These are phyloP conservation scores for Monilinia fructigena DNA, from an alignment of 2,329 filamentous ascomycete species.

Conservation along the genomic window DNA sequence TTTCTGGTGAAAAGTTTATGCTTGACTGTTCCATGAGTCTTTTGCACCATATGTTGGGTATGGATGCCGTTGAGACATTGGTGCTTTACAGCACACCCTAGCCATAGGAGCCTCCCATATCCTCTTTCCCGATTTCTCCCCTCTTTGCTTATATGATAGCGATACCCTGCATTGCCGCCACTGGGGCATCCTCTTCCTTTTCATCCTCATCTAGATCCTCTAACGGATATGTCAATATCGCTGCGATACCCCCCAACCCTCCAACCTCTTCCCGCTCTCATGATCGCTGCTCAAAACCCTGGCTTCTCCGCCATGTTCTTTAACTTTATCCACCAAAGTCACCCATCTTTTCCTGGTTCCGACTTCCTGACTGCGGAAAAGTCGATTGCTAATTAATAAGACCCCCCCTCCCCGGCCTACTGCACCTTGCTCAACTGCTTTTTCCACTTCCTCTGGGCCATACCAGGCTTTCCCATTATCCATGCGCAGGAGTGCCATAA, in stretches of 20 bases:
- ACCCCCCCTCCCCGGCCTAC: slow-evolving; percentile 84
- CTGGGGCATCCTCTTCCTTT: neutral
- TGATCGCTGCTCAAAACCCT: slow-evolving; percentile 89
- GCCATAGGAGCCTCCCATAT: neutral
- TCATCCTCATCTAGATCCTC: slow-evolving; percentile 71
- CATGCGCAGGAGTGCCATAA: slow-evolving; percentile 72
- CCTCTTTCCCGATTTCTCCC: too few relatives aligned
- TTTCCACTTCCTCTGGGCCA: slow-evolving; percentile 76
- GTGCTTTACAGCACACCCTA: too few relatives aligned
- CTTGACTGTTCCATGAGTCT: too few relatives aligned
- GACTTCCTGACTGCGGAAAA: slow-evolving; percentile 83
- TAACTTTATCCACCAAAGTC: slow-evolving; percentile 81
- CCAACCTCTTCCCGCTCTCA: slow-evolving; percentile 84
- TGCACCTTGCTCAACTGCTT: slow-evolving; percentile 81
- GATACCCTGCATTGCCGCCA: slow-evolving; percentile 3
- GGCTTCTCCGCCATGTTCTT: slow-evolving; percentile 80
- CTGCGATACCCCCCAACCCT: slow-evolving; percentile 82
- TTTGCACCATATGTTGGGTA: too few relatives aligned
- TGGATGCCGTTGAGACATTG: too few relatives aligned
- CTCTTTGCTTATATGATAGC: slow-evolving; percentile 3
- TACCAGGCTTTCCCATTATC: slow-evolving; percentile 93
- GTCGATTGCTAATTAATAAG: slow-evolving; percentile 78
- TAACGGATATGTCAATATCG: slow-evolving; percentile 86
- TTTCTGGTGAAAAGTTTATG: too few relatives aligned
- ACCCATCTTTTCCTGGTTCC: slow-evolving; percentile 78